phyloP scores from a whole-genome alignment of 1,284 basidiomycete species.

The Sphaerobolus stellatus region DNA sequence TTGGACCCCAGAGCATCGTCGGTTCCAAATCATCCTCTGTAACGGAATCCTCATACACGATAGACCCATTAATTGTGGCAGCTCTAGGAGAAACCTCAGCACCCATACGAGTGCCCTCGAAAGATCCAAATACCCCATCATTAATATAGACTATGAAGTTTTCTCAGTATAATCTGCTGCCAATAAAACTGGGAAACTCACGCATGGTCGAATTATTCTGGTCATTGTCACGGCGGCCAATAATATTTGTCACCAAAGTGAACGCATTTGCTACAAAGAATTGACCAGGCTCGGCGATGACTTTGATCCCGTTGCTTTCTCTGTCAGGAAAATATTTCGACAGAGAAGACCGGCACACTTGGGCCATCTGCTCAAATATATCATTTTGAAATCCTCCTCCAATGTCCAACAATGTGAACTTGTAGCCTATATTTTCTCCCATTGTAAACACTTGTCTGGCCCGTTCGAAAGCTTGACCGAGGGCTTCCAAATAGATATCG shows the following conservation, averaged over 20 bases:
- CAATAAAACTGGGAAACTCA: conserved; percentile 18
- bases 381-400: conserved; percentile 95
- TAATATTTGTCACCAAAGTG: conserved; percentile 90
- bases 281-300: conserved; percentile 96
- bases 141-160: conserved; percentile 84
- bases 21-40: conserved; percentile 37
- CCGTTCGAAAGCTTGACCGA: conserved; percentile 85
- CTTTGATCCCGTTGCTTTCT: conserved; percentile 60
- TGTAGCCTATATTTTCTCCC: conserved; percentile 79
- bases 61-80: conserved; percentile 42
- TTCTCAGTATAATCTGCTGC: conserved; percentile 1
- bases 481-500: conserved; percentile 86
- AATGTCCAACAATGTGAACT: conserved; percentile 85
- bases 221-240: conserved; percentile 71
- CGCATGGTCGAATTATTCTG: conserved; percentile 35
- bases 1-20: conserved; percentile 58
- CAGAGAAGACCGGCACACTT: conserved; percentile 72
- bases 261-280: conserved; percentile 95
- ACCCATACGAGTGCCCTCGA: conserved; percentile 96
- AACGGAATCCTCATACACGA: conserved; percentile 37
- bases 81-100: conserved; percentile 89
- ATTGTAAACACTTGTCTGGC: conserved; percentile 88
- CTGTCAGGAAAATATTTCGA: conserved; percentile 82
- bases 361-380: conserved; percentile 82
- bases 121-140: conserved; percentile 96